Evolutionary conservation across 1,139 yeast genomes (phyloP), one percentile per base, ranked within the genome.

Genomic region (Yamadazyma membranifaciens): DNA sequence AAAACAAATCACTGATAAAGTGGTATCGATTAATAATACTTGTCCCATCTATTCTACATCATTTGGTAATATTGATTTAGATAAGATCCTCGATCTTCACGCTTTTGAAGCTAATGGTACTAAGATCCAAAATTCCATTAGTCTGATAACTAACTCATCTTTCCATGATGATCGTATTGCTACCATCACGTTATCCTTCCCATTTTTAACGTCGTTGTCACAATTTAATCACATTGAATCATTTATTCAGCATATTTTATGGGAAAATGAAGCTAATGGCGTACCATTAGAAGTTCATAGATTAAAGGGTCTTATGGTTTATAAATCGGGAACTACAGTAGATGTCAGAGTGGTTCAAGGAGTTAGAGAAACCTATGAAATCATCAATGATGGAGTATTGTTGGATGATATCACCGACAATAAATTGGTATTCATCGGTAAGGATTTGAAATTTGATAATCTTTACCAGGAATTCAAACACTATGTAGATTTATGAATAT

Each of bases 361-460:
- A 4, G 98, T 92, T 0, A 69, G 98, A 45, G 95, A 88, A 45
- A 87, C 96, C 0, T 92, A 88, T 60, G 98, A 92, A 47, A 70
- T 88, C 1, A 73, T 84, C 5, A 80, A 77, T 12, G 78, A 77
- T 0, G 78, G 74, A 0, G 55, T 53, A 4, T 54, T 70, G 28
- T 62, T 65, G 31, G 69, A 69, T 2, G 66, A 63, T 2, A 62
- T 68, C 6, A 60, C 43, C 1, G 57, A 66, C 14, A 71, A 72
- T 47, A 85, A 87, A 59, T 56, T 92, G 35, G 96, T 92, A 1
- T 67, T 91, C 15, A 92, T 92, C 34, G 98, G 98, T 1, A 87
- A 87, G 57, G 67, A 74, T 48, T 59, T 84, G 44, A 50, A 62
- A 24, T 50, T 59, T 27, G 54, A 54, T 1, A 69, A 64, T 39